Base-by-base conservation (phyloP, 2,329 filamentous ascomycete species). In the Hirsutella thompsonii region DNA sequence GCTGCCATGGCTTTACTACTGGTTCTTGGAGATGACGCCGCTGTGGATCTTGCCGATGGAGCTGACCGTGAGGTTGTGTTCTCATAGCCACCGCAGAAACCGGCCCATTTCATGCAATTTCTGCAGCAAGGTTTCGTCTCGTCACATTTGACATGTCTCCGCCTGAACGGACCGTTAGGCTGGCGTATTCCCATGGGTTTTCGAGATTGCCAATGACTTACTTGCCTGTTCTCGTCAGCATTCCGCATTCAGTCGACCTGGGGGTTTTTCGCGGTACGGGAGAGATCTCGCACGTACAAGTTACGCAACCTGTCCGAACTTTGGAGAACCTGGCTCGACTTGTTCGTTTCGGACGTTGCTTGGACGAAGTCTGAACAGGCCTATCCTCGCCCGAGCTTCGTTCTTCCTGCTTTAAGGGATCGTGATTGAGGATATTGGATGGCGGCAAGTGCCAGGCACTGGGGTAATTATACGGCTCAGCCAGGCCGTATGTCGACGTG, bases 121-220 rank as follows among this genome's bases (percentile, higher is more conserved):
- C 53, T 50, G 45, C 58, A 60, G 13, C 49, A 52, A 5, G 58
- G 58, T 43, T 59, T 60, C 6, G 52, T 49, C 41, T 61, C 58
- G 42, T 61, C 58, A 45, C 57, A 61, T 40, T 61, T 61, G 26
- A 61, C 54, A 37, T 60, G 58, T 13, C 57, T 52, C 40, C 50
- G 53, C 44, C 57, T 61, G 37, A 23, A 20, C 30, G 28, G 8
- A 37, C n/a, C n/a, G n/a, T 26, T 26, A 26, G 23, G 11, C 6
- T 11, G 11, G 6, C 23, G 6, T 26, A 6, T 26, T 11, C 23
- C 23, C 6, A 11, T 6, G 6, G 23, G 23, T 6, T 26, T 26
- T 6, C 23, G 23, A 26, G 23, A 26, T 6, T 26, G 44, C 41
- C 40, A 46, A 36, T 10, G n/a, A n/a, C 18, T 37, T 20, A 10